phyloP scores from a whole-genome alignment of 306 rosid genomes.

The Gynostemma pentaphyllum region DNA sequence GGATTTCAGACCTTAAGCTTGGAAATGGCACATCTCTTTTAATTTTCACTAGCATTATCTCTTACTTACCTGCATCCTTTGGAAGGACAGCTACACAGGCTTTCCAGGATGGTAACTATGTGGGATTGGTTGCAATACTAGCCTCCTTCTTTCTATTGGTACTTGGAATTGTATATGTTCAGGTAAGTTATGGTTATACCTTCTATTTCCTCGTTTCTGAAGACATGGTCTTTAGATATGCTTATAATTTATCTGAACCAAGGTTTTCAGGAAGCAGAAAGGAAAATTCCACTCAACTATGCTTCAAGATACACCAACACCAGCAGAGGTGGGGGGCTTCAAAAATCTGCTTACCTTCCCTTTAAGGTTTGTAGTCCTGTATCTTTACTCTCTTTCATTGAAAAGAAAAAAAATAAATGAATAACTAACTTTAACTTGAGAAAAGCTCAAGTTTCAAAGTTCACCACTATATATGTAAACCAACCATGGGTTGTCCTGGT shows the following conservation, averaged over 20 bases:
- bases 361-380: constrained; percentile 53
- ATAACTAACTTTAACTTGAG: background rate
- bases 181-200: constrained; percentile 42
- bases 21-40: constrained; percentile 96
- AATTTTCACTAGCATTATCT: constrained; percentile 91
- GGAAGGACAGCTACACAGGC: constrained; percentile 74
- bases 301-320: constrained; percentile 78
- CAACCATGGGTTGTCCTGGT: too few relatives aligned
- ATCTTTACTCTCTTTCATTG: constrained; percentile 11
- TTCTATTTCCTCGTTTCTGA: constrained; percentile 5
- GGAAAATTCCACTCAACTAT: constrained; percentile 90
- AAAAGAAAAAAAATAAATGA: background rate
- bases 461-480: too few relatives aligned
- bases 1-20: constrained; percentile 82
- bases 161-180: constrained; percentile 90
- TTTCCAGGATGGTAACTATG: constrained; percentile 72
- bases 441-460: background rate
- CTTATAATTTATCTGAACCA: constrained; percentile 22
- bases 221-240: constrained; percentile 8
- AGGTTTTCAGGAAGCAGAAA: constrained; percentile 89
- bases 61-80: constrained; percentile 95
- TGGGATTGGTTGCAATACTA: constrained; percentile 60
- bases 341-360: constrained; percentile 85
- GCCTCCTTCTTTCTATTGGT: constrained; percentile 73
- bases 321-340: constrained; percentile 63